phyloP scores from a whole-genome alignment of 1,139 yeast species.

The Lodderomyces theae region DNA sequence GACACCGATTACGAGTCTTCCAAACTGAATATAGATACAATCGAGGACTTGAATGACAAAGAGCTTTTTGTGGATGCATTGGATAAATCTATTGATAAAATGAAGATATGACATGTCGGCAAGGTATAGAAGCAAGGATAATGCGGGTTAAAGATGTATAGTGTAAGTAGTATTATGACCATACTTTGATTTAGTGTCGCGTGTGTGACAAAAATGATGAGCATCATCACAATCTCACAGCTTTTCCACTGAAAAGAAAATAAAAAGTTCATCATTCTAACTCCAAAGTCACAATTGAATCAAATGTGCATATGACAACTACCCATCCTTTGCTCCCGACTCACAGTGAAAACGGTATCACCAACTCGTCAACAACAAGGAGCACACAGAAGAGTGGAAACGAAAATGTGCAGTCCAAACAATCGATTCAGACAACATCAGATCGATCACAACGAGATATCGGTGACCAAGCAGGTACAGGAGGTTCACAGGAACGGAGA shows the following conservation, averaged over 20 bases:
- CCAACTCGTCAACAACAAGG: too few relatives aligned
- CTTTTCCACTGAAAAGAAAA: too few relatives aligned
- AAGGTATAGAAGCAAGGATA: not conserved
- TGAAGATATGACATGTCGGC: not conserved
- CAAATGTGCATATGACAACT: not conserved
- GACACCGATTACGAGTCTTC: conserved; percentile 18
- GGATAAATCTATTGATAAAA: not conserved
- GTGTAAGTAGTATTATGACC: not conserved
- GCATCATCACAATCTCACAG: not conserved
- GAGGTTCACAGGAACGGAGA: not conserved
- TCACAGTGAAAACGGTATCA: not conserved
- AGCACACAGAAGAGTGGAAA: not conserved
- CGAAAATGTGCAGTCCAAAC: too few relatives aligned
- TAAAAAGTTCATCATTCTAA: too few relatives aligned
- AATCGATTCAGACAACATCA: too few relatives aligned
- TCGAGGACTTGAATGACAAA: not conserved
- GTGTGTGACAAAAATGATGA: not conserved
- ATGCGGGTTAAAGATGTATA: too few relatives aligned
- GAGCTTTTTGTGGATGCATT: not conserved
- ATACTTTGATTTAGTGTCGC: not conserved
- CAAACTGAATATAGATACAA: not conserved
- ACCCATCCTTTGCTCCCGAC: not conserved
- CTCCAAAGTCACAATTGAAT: too few relatives aligned
- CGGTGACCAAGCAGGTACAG: too few relatives aligned
- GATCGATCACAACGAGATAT: too few relatives aligned